Evolutionary conservation across 345 rosid genomes (phyloP).

Genomic region (Pistacia integerrima): DNA sequence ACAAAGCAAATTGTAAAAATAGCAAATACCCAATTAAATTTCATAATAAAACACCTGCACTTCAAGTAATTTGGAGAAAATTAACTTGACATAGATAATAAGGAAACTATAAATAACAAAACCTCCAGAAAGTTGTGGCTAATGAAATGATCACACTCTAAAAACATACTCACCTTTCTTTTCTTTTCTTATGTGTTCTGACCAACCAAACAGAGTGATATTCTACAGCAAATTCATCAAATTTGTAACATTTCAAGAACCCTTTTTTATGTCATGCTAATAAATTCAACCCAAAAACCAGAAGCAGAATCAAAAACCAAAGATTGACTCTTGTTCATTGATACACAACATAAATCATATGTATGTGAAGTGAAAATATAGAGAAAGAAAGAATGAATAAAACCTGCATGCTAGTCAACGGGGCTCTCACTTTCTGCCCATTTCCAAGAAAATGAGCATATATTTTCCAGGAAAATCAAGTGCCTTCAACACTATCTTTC

Average conservation of each 20-base stretch:
- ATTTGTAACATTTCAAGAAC: constrained; percentile 3
- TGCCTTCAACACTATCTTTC: not conserved
- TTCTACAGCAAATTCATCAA: not conserved
- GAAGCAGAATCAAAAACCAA: not conserved
- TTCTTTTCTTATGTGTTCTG: not conserved
- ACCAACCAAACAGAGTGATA: constrained; percentile 7
- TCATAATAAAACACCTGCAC: not conserved
- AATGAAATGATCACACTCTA: too few relatives aligned
- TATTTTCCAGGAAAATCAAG: constrained; percentile 17
- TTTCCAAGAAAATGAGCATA: not conserved
- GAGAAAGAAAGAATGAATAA: not conserved
- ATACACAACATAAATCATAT: not conserved
- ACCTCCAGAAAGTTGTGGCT: not conserved
- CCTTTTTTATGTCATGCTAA: not conserved
- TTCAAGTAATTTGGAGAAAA: not conserved
- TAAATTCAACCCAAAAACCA: not conserved
- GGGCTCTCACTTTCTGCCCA: not conserved
- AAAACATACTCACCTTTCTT: not conserved
- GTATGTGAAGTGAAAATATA: not conserved
- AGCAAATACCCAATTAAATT: not conserved
- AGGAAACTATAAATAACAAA: too few relatives aligned
- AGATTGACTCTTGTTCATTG: not conserved
- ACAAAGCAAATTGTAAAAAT: not conserved
- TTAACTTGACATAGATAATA: too few relatives aligned
- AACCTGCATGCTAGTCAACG: constrained; percentile 24